Conservation (phyloP, 2,329 filamentous ascomycete genomes). For the Thermomyces lanuginosus region DNA sequence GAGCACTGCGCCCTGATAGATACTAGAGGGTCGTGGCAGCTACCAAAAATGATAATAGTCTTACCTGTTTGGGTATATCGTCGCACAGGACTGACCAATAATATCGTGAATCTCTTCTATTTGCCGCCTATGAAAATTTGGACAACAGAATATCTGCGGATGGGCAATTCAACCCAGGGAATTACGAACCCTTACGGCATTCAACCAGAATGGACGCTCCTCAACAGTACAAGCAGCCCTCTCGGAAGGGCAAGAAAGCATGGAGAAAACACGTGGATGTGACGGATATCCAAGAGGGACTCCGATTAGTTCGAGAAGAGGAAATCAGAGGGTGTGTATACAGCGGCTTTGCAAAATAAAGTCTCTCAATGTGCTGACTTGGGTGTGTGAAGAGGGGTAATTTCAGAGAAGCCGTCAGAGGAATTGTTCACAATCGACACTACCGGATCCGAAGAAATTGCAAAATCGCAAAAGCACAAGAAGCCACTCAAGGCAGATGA, state of each 20-base stretch:
- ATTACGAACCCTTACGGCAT: no score
- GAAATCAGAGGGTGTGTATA: constrained; percentile 63
- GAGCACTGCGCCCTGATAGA: no score
- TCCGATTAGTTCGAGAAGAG: constrained; percentile 73
- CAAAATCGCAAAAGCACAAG: constrained; percentile 49
- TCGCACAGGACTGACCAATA: no score
- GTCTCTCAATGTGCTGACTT: constrained; percentile 2
- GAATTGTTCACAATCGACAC: constrained; percentile 77
- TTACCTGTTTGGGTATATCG: no score
- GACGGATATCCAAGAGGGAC: constrained; percentile 64
- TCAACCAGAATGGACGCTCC: constrained; percentile 40
- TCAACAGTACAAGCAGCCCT: constrained; percentile 70
- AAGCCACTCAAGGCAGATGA: constrained; percentile 82
- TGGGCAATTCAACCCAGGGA: no score
- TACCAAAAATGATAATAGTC: no score
- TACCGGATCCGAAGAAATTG: constrained; percentile 50
- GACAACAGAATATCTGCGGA: no score
- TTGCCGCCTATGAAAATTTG: no score
- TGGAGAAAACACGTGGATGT: constrained; percentile 98
- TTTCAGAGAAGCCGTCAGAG: constrained; percentile 65
- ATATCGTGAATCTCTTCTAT: no score
- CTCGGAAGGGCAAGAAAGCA: constrained; percentile 93
- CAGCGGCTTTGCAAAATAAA: constrained; percentile 1
- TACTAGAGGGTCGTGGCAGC: no score
- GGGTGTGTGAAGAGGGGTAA: constrained; percentile 48